Percentiles rank a stretch among this genome's conserved stretches.
Conservation (phyloP, 2,329 filamentous ascomycete species). For the Cytospora paraplurivora region DNA sequence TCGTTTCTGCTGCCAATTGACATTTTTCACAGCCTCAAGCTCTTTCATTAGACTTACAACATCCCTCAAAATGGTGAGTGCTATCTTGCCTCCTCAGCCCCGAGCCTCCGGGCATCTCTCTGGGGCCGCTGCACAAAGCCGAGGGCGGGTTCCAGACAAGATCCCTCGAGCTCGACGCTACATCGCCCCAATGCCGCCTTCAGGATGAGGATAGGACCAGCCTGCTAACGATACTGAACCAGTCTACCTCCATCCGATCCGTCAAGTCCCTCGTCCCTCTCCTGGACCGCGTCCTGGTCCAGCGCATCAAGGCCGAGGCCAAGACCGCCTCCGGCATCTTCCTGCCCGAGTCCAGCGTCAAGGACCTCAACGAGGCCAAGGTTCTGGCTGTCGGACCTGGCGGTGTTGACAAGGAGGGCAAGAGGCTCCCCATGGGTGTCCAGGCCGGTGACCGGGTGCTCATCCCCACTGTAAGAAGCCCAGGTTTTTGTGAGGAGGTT, state of each 20-base stretch:
- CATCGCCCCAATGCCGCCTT: background rate
- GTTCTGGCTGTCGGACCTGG: constrained; percentile 95
- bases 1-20: constrained; percentile 7
- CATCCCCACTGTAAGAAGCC: constrained; percentile 79
- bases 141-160: background rate
- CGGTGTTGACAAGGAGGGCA: constrained; percentile 82
- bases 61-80: constrained; percentile 17
- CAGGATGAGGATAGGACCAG: too few relatives aligned
- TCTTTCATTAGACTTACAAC: background rate
- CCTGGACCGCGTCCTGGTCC: constrained; percentile 94
- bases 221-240: constrained; percentile 3
- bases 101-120: background rate
- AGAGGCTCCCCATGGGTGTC: constrained; percentile 84
- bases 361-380: constrained; percentile 97
- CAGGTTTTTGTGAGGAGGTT: background rate
- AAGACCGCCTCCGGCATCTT: constrained; percentile 98
- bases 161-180: background rate
- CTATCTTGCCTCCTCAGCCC: background rate
- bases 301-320: constrained; percentile 94
- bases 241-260: constrained; percentile 81
- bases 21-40: background rate
- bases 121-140: background rate
- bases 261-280: constrained; percentile 95
- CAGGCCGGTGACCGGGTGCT: constrained; percentile 84
- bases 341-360: constrained; percentile 93